Conservation (phyloP, 768 basidiomycete genomes). For the Amanita pallidorosea region DNA sequence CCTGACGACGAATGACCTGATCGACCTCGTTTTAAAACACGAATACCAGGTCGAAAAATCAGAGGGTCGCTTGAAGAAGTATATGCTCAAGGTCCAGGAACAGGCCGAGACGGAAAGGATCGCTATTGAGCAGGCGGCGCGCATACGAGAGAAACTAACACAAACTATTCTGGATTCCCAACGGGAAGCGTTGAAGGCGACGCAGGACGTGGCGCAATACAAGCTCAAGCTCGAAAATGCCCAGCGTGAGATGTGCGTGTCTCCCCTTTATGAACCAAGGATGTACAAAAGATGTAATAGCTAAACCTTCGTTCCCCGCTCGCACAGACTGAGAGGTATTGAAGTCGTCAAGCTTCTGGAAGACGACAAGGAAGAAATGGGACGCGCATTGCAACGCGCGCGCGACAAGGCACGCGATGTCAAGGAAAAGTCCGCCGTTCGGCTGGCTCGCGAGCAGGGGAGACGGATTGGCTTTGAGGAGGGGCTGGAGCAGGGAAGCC, state of each 20-base stretch:
- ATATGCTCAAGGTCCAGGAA: not conserved
- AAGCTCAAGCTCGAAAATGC: conserved; percentile 5
- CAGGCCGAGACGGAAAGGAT: not conserved
- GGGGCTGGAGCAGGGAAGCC: conserved; percentile 1
- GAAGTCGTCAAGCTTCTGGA: conserved; percentile 1
- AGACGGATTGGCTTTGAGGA: conserved; percentile 3
- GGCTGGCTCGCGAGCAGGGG: conserved; percentile 4
- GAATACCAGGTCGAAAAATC: conserved; percentile 1
- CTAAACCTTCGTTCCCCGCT: not conserved
- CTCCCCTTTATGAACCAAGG: not conserved
- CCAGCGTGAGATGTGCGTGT: conserved; percentile 2
- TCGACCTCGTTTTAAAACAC: conserved; percentile 1
- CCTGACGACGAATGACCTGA: not conserved
- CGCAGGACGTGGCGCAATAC: conserved; percentile 3
- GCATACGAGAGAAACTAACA: conserved; percentile 3
- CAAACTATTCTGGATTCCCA: conserved; percentile 3
- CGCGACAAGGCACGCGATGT: conserved; percentile 1
- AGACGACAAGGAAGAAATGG: conserved; percentile 5
- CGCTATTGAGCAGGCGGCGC: not conserved
- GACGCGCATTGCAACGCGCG: conserved; percentile 1
- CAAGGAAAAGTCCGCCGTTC: conserved; percentile 1
- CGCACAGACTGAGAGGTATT: not conserved
- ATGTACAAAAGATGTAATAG: not conserved
- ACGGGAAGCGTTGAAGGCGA: conserved; percentile 1
- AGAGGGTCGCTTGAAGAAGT: not conserved